Evolutionary conservation across 371 early-diverging fungal species (phyloP).

Genomic region (Lichtheimia ornata): DNA sequence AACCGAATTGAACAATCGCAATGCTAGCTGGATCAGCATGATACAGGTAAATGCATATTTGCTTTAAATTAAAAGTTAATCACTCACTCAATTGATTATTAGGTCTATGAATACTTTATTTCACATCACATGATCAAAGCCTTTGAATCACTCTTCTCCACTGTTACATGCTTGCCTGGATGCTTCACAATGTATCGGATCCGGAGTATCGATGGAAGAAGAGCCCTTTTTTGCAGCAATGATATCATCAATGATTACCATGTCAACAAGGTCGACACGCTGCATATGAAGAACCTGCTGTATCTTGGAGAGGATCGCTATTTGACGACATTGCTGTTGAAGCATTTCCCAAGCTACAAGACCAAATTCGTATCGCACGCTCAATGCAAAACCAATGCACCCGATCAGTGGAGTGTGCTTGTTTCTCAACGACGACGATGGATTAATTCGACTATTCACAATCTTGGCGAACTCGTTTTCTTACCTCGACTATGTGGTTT

Average conservation of each 20-base stretch:
- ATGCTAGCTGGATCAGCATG: slow-evolving; percentile 95
- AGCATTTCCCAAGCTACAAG: slow-evolving; percentile 96
- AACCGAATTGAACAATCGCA: slow-evolving; percentile 86
- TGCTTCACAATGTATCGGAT: slow-evolving; percentile 96
- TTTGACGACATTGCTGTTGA: slow-evolving; percentile 97
- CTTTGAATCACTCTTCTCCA: slow-evolving; percentile 99
- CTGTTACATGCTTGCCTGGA: slow-evolving; percentile 95
- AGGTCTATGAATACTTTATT: slow-evolving; percentile 93
- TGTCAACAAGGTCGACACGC: slow-evolving; percentile 91
- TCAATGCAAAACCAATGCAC: slow-evolving; percentile 93
- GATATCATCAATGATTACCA: slow-evolving; percentile 92
- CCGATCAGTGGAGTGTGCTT: slow-evolving; percentile 91
- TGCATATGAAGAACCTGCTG: slow-evolving; percentile 94
- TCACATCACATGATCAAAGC: slow-evolving; percentile 98
- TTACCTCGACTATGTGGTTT: slow-evolving; percentile 93
- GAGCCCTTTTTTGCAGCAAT: slow-evolving; percentile 88
- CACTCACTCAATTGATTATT: too few species aligned
- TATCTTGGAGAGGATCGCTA: slow-evolving; percentile 88
- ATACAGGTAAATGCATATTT: slow-evolving; percentile 77
- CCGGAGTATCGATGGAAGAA: slow-evolving; percentile 72
- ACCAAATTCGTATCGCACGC: slow-evolving; percentile 96
- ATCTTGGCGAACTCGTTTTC: slow-evolving; percentile 87
- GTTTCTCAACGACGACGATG: slow-evolving; percentile 97
- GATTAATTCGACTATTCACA: slow-evolving; percentile 98
- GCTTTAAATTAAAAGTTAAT: too few species aligned